Evolutionary conservation across 2,329 filamentous ascomycete genomes (phyloP).

Genomic region (Epichloe uncinata): DNA sequence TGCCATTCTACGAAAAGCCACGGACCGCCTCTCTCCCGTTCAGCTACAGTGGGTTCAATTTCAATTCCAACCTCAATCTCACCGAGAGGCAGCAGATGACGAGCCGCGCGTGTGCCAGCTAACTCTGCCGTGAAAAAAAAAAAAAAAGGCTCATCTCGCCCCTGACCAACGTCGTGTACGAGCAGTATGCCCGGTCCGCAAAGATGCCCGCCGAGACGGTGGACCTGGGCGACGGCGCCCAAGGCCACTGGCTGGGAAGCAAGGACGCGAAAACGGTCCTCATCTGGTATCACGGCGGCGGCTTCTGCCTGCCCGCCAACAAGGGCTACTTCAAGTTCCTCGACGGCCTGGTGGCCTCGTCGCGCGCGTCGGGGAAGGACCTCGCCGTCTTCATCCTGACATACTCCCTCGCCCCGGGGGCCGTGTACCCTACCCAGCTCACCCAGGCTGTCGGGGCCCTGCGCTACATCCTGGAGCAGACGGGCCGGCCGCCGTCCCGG

Average conservation of each 20-base stretch:
- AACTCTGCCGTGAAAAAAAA: not conserved
- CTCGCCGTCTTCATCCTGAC: conserved; percentile 10
- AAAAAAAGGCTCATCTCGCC: conserved; percentile 9
- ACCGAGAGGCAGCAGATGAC: not conserved
- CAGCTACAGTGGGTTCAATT: conserved; percentile 9
- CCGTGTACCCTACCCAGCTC: conserved; percentile 12
- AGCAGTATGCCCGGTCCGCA: conserved; percentile 7
- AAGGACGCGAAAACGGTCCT: conserved; percentile 10
- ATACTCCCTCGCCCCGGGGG: conserved; percentile 10
- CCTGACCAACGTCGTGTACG: conserved; percentile 9
- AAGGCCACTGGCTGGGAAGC: conserved; percentile 12
- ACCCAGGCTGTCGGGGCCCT: conserved; percentile 10
- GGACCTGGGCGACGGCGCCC: conserved; percentile 8
- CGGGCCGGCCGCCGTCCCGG: conserved; percentile 5
- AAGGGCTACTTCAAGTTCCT: conserved; percentile 10
- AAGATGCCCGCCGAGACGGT: conserved; percentile 8
- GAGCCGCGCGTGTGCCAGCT: not conserved
- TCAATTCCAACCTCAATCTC: not conserved
- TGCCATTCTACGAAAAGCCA: conserved; percentile 9
- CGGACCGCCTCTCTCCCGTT: conserved; percentile 8
- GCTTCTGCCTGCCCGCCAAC: conserved; percentile 12
- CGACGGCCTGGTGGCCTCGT: conserved; percentile 7
- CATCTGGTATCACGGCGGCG: conserved; percentile 14
- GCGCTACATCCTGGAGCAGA: conserved; percentile 8
- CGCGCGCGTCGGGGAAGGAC: conserved; percentile 5